Evolutionary conservation across 306 rosid species (phyloP), one percentile per base, ranked within the genome.

Genomic region (Quercus agrifolia): DNA sequence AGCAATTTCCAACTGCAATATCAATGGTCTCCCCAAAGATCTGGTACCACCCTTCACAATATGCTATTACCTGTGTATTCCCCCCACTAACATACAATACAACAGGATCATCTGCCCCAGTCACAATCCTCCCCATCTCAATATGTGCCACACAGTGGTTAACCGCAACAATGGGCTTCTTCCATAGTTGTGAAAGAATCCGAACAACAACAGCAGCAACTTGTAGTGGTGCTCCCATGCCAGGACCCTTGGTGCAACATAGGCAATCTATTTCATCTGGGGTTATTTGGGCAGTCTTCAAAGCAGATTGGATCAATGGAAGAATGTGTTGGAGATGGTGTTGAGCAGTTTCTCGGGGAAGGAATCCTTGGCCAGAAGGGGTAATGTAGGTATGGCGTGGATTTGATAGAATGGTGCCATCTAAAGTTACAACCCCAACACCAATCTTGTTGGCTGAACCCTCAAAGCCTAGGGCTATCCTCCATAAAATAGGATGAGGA

Each of bases 171-270:
- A 92, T 86, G 20, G 97, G 98, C 84, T 94, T 94, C 83, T 88
- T 88, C 98, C 96, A 94, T 27, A 92, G 88, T 81, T 63, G 90
- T 1, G 98, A 94, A 73, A 94, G 98, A 71, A 94, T 85, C 54
- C 97, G 88, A 21, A 92, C 89, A 83, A 87, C 97, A 73, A 94
- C 56, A 17, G 98, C 94, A 55, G 98, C 62, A 28, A 94, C 97
- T 76, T 92, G 97, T n/a, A 94, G 81, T 0, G 96, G 98, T n/a
- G 97, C 98, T 68, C 97, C 98, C 97, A 94, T 94, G 25, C 98
- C 96, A 74, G 97, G 98, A 52, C 97, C 98, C 83, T 88, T 92
- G 61, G 97, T 94, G 84, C 92, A 92, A 81, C 98, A 92, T 66
- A 94, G 77, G 82, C 98, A 94, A 74, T 94, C 96, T 59, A 94